Base-by-base conservation (phyloP, 495 filamentous ascomycete genomes). In the Cairneyella variabilis region DNA sequence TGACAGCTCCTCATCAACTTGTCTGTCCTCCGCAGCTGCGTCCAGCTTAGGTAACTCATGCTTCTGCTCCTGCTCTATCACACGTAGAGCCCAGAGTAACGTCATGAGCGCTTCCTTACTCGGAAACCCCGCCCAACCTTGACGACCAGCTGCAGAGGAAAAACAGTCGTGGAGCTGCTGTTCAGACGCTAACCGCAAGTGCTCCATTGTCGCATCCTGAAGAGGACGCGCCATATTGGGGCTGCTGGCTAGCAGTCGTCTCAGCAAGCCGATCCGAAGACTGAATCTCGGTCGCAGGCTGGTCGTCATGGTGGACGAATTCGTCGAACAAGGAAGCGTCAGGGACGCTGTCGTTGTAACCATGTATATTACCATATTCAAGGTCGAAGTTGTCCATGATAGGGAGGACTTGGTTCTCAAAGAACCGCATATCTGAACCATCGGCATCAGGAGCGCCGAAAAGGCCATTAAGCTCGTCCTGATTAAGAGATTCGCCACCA, bases 161-260 rank as follows among this genome's bases (percentile, higher is more conserved):
- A 62, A 50, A 65, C 59, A 62, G 56, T 51, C 56, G 32, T 38
- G 54, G 52, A 59, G 62, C 48, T 60, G 62, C 56, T 58, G 59
- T 57, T 78, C 69, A 78, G 76, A 72, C 67, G 70, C 76, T 73
- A 73, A 79, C 77, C 77, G 88, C 89, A 90, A 87, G 79, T 81
- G 84, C 81, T 74, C 80, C 82, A 86, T 82, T 84, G 89, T 91
- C 88, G 89, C 89, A 89, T 89, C 85, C 83, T 78, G 79, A 71
- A 88, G 79, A 69, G 85, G 88, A 87, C 86, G 89, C 89, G 89
- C 89, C 87, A 88, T 80, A 72, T 80, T 81, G 80, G 85, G 86
- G 87, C 86, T 91, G 89, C 89, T 86, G 78, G 85, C 85, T 73
- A 74, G 77, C 64, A 76, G 73, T 74, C 38, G 72, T 63, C 22